These are phyloP conservation scores for Myxozyma monticola DNA, from an alignment of 805 yeast species.

Conservation along the genomic window DNA sequence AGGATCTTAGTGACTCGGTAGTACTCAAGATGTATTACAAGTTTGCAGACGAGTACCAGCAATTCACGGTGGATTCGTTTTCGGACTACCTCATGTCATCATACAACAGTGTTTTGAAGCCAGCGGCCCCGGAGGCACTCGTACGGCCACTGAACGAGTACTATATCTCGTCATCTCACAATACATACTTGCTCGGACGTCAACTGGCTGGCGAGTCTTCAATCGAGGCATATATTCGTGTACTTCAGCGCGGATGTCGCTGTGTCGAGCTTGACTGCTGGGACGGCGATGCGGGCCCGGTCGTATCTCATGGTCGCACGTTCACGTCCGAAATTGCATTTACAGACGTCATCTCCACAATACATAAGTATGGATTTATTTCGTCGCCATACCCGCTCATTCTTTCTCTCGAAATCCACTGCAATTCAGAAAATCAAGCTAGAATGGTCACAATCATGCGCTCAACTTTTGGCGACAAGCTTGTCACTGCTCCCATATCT, in stretches of 20 bases:
- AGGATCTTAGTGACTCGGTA: conserved; percentile 39
- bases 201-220: conserved; percentile 88
- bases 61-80: conserved; percentile 39
- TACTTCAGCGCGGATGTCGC: conserved; percentile 87
- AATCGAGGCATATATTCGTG: conserved; percentile 83
- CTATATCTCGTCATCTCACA: conserved; percentile 89
- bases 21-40: conserved; percentile 43
- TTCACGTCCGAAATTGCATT: conserved; percentile 75
- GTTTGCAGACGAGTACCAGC: conserved; percentile 37
- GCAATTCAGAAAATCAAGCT: conserved; percentile 67
- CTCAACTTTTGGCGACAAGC: conserved; percentile 58
- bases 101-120: conserved; percentile 30
- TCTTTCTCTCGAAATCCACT: conserved; percentile 80
- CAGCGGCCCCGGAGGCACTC: conserved; percentile 43
- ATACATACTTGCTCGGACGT: conserved; percentile 84
- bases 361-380: conserved; percentile 85
- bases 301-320: conserved; percentile 86
- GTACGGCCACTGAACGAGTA: conserved; percentile 78
- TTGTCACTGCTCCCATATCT: conserved; percentile 48
- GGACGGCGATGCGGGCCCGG: conserved; percentile 73
- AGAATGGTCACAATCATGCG: conserved; percentile 54
- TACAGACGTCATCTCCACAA: conserved; percentile 64
- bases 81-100: conserved; percentile 44
- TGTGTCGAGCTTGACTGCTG: conserved; percentile 95
- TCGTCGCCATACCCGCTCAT: conserved; percentile 83